Conservation (phyloP, 2,329 filamentous ascomycete species). For the Aspergillaceae sp. region DNA sequence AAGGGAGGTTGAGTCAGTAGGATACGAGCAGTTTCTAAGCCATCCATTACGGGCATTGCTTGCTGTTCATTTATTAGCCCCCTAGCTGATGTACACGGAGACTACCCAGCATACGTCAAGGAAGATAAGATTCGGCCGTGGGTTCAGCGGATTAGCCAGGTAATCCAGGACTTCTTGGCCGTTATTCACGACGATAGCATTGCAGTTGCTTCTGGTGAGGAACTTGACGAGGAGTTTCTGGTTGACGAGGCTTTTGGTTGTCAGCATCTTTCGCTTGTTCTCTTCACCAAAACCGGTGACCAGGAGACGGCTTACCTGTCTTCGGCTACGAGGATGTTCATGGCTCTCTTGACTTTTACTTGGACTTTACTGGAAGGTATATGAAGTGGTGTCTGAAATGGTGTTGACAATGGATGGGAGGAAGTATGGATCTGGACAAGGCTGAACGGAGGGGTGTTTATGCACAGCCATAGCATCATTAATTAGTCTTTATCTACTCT, state of each 20-base stretch:
- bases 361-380: too few species aligned
- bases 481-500: too few species aligned
- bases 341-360: too few species aligned
- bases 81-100: not conserved
- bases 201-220: not conserved
- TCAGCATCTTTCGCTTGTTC: not conserved
- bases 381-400: too few species aligned
- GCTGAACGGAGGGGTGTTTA: too few species aligned
- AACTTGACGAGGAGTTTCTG: not conserved
- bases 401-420: too few species aligned
- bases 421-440: too few species aligned
- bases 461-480: too few species aligned
- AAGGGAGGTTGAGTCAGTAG: not conserved
- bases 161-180: not conserved
- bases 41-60: not conserved
- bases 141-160: not conserved
- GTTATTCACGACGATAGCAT: not conserved
- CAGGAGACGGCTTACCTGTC: not conserved
- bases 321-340: too few species aligned
- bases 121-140: not conserved
- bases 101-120: not conserved
- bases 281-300: slow-evolving; percentile 3
- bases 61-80: not conserved
- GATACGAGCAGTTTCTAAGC: not conserved
- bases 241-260: not conserved